A percentile compares a stretch with the other conserved stretches of the same genome.
phyloP scores from a whole-genome alignment of 2,329 filamentous ascomycete species.

The Hirsutella minnesotensis region DNA sequence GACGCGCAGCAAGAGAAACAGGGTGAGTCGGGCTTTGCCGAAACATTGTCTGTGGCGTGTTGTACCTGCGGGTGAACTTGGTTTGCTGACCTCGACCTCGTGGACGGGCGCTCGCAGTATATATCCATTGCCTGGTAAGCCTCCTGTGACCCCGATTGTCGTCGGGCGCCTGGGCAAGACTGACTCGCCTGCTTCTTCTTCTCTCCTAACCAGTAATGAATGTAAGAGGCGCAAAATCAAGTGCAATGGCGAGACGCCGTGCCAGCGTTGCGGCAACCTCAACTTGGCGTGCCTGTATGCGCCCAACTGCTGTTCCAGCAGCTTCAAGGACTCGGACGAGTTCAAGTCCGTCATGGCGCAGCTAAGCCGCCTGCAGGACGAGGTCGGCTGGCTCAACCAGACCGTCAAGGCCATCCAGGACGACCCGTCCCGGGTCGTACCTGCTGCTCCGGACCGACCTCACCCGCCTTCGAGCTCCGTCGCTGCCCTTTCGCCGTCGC shows the following conservation, averaged over 20 bases:
- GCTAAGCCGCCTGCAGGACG: constrained; percentile 65
- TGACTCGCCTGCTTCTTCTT: background rate
- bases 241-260: constrained; percentile 59
- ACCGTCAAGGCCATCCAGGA: constrained; percentile 57
- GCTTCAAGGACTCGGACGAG: constrained; percentile 86
- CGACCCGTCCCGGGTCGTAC: constrained; percentile 26
- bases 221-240: constrained; percentile 68
- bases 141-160: background rate
- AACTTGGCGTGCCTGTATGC: constrained; percentile 55
- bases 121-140: constrained; percentile 51
- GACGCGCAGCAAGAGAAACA: constrained; percentile 48
- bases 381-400: constrained; percentile 67
- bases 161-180: background rate
- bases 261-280: constrained; percentile 56
- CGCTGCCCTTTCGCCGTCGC: constrained; percentile 11
- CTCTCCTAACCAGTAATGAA: constrained; percentile 55
- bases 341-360: constrained; percentile 72
- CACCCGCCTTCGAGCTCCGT: background rate
- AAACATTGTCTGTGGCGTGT: no score
- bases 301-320: constrained; percentile 57
- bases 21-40: constrained; percentile 37
- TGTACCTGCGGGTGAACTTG: no score
- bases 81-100: no score
- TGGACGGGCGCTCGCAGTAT: background rate
- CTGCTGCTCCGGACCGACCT: constrained; percentile 20